Base-by-base conservation (phyloP, 228 moss, liverwort and hornwort genomes). In the Sphagnum fallax region DNA sequence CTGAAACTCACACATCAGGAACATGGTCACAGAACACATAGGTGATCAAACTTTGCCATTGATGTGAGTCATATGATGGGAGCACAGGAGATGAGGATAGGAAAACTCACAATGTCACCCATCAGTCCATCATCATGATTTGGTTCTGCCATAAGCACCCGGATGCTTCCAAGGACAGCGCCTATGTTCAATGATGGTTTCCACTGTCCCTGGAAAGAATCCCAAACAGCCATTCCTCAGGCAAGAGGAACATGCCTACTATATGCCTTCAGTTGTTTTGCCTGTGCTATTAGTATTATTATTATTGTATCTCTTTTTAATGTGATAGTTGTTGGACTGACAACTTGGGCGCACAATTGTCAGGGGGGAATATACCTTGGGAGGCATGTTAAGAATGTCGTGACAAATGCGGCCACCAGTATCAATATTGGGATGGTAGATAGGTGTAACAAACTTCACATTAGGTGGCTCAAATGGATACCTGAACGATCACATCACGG, bases 381-480 rank as follows among this genome's bases (percentile, higher is more conserved):
- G 93, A 61, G 93, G 91, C 93, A 94, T 89, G 78, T 91, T 89
- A 64, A 94, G 91, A 71, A 94, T 89, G 79, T 94, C 93, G 69
- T 91, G 87, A 66, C 91, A 91, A 66, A 94, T 94, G 11, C 91
- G 85, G 52, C 93, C 93, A 18, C 91, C 93, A 70, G 77, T 89
- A 53, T 94, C 91, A 52, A 94, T 94, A 76, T 94, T 94, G 52
- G 93, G 93, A 67, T 94, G 93, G 58, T 94, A 94, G 10, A 94
- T 85, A 64, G 91, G 93, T 9, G 93, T 94, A 59, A 77, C 75
- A 62, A 94, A 94, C 76, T 83, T 94, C 55, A 91, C 89, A 68
- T 80, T 89, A 11, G 93, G 93, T 64, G 93, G 93, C 81, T 94
- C 89, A 70, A 91, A 94, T 48, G 93, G 93, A 82, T 91, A 94